Conservation (phyloP, 75 land plant genomes). For the Selaginella tamariscina region DNA sequence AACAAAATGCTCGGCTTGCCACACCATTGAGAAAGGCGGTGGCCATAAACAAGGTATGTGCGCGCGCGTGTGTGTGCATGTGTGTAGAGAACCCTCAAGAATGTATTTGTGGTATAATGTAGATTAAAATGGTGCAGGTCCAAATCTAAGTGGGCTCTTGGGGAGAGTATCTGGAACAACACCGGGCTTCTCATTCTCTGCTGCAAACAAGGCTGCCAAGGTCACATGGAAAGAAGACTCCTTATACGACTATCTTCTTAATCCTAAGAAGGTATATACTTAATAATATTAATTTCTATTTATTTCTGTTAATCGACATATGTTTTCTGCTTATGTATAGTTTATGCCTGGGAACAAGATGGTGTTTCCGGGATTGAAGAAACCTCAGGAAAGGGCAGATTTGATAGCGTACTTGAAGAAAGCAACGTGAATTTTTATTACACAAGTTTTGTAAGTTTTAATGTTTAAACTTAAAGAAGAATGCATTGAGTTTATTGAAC, state of each 20-base stretch:
- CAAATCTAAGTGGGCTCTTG: slow-evolving; percentile 61
- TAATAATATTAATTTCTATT: too few species aligned
- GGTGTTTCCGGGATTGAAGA: slow-evolving; percentile 82
- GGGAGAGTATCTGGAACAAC: slow-evolving; percentile 80
- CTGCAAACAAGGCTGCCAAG: slow-evolving; percentile 53
- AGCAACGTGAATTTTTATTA: too few species aligned
- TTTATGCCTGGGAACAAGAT: slow-evolving; percentile 79
- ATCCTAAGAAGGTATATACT: slow-evolving; percentile 87
- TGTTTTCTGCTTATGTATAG: slow-evolving; percentile 24
- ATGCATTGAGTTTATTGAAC: too few species aligned
- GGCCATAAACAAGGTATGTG: slow-evolving; percentile 68
- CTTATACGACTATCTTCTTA: slow-evolving; percentile 67
- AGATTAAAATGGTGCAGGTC: too few species aligned
- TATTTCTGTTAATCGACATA: neutral
- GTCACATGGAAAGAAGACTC: slow-evolving; percentile 54
- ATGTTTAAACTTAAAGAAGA: too few species aligned
- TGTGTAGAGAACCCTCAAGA: too few species aligned
- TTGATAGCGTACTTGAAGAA: slow-evolving; percentile 59
- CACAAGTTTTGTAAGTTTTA: too few species aligned
- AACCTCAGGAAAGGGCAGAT: slow-evolving; percentile 73
- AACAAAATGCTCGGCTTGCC: slow-evolving; percentile 75
- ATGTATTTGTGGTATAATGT: too few species aligned
- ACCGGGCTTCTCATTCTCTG: slow-evolving; percentile 56
- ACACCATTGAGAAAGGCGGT: slow-evolving; percentile 64
- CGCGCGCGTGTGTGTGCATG: too few species aligned